These are phyloP conservation scores for Sanguinoderma infundibulare DNA, from an alignment of 1,284 basidiomycete genomes.

Conservation along the genomic window DNA sequence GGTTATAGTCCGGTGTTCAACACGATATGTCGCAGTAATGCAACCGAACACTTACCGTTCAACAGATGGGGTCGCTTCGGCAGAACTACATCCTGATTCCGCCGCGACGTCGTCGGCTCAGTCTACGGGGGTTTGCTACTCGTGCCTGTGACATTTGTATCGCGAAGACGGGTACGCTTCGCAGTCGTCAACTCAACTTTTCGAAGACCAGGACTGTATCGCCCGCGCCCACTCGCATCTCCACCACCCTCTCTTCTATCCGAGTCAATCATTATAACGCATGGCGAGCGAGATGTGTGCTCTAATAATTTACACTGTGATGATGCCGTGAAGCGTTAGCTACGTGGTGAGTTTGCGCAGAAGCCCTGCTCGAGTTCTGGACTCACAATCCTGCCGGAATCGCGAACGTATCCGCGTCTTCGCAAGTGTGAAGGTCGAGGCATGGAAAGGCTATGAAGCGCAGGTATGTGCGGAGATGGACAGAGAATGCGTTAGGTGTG, in stretches of 20 bases:
- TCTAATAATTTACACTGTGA: slow-evolving; percentile 24
- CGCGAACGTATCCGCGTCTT: not conserved
- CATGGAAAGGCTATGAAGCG: too few species aligned
- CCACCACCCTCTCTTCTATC: not conserved
- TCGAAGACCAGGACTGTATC: not conserved
- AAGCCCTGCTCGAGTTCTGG: not conserved
- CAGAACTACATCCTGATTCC: too few species aligned
- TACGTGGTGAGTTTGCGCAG: not conserved
- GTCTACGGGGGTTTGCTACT: too few species aligned
- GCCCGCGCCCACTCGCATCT: not conserved
- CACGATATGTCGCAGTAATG: too few species aligned
- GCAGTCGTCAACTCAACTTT: not conserved
- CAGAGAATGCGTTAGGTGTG: not conserved
- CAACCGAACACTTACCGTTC: too few species aligned
- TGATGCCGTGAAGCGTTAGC: slow-evolving; percentile 5
- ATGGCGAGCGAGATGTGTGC: slow-evolving; percentile 2
- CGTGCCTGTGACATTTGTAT: too few species aligned
- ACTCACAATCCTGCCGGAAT: not conserved
- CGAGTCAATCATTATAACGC: not conserved
- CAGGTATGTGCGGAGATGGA: not conserved
- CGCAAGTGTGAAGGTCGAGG: not conserved
- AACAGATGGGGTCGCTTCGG: too few species aligned
- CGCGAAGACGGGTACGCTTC: too few species aligned
- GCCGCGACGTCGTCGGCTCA: too few species aligned
- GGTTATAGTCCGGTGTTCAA: too few species aligned